Percentiles rank a stretch among this genome's conserved stretches.
Evolutionary conservation across 2,329 filamentous ascomycete genomes (phyloP).

Genomic region (Aureobasidium mangrovei): DNA sequence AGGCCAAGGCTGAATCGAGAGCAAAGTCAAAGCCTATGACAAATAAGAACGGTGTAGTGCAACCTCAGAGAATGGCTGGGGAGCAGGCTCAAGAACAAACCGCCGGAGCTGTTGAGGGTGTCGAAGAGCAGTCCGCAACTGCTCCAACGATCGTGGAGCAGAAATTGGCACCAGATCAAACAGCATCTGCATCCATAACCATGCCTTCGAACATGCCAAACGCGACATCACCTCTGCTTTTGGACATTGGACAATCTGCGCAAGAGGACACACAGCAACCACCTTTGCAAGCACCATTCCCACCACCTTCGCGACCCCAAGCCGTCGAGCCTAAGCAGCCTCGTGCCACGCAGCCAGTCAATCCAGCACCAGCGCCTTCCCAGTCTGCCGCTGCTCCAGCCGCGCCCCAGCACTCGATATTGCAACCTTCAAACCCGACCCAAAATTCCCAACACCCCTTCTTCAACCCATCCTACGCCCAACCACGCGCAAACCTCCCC

Average conservation of each 20-base stretch:
- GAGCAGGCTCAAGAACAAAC: not conserved
- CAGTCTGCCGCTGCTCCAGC: no score
- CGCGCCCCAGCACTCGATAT: no score
- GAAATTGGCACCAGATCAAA: not conserved
- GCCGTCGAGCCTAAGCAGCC: not conserved
- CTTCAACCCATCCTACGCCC: slow-evolving; percentile 3
- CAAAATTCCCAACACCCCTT: not conserved
- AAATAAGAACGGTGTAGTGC: not conserved
- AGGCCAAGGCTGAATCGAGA: slow-evolving; percentile 26
- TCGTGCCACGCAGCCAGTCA: no score
- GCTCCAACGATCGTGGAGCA: not conserved
- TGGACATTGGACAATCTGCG: not conserved
- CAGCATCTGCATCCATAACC: no score
- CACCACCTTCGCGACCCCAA: not conserved
- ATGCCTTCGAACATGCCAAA: no score
- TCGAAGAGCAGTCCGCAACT: not conserved
- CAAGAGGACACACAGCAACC: not conserved
- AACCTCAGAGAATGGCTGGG: not conserved
- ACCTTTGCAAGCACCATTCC: not conserved
- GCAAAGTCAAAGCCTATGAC: not conserved
- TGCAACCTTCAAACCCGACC: not conserved
- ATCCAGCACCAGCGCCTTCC: no score
- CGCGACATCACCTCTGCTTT: not conserved
- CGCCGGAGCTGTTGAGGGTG: rapidly evolving
- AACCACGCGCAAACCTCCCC: slow-evolving; percentile 11